Conservation (phyloP, 1,284 basidiomycete genomes). For the Marasmius oreades region DNA sequence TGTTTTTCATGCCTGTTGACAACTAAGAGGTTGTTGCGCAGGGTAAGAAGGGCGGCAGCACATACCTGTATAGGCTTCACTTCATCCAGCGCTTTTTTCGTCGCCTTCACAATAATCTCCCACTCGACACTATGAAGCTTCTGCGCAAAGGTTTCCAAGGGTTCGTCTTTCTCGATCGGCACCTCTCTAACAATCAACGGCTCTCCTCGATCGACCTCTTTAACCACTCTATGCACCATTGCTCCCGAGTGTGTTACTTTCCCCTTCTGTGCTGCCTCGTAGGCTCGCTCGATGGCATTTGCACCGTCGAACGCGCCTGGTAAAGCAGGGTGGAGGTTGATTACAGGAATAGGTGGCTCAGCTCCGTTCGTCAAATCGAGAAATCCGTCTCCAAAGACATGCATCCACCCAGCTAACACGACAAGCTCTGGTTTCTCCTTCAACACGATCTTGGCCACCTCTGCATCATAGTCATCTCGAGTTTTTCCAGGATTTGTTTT, state of each 20-base stretch:
- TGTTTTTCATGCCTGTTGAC: no score
- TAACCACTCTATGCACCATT: slow-evolving; percentile 95
- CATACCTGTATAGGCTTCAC: slow-evolving; percentile 16
- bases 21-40: no score
- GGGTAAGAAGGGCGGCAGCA: neutral
- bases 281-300: slow-evolving; percentile 86
- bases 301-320: slow-evolving; percentile 95
- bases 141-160: slow-evolving; percentile 72
- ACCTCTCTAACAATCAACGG: slow-evolving; percentile 84
- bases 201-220: slow-evolving; percentile 90
- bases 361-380: slow-evolving; percentile 49
- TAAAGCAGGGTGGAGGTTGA: slow-evolving; percentile 96
- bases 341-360: slow-evolving; percentile 68
- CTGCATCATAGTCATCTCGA: slow-evolving; percentile 83
- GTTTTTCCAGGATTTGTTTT: slow-evolving; percentile 73
- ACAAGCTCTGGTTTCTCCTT: slow-evolving; percentile 74
- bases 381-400: slow-evolving; percentile 67
- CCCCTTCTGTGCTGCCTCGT: slow-evolving; percentile 82
- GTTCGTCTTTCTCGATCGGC: slow-evolving; percentile 70
- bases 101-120: slow-evolving; percentile 86
- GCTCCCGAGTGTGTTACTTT: slow-evolving; percentile 78
- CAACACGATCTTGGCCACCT: slow-evolving; percentile 75
- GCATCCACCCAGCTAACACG: slow-evolving; percentile 98
- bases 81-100: slow-evolving; percentile 63
- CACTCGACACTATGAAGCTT: slow-evolving; percentile 86